Conservation (phyloP, 2,329 filamentous ascomycete species). For the Penicillium sp. region DNA sequence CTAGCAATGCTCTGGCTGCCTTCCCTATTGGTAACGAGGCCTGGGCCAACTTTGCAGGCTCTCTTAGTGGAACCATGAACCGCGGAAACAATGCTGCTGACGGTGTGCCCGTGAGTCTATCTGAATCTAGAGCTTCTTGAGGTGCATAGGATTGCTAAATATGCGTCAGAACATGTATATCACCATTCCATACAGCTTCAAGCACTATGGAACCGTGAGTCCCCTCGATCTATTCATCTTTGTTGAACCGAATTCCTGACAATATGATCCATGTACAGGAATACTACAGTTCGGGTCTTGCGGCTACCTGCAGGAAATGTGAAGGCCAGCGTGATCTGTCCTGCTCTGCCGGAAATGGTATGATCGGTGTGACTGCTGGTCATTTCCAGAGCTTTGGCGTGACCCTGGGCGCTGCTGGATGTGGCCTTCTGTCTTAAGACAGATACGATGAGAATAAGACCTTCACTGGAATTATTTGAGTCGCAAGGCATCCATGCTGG, state of each 20-base stretch:
- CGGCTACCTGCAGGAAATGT: constrained; percentile 21
- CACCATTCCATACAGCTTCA: constrained; percentile 24
- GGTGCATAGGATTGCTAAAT: no score
- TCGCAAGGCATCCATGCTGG: not conserved
- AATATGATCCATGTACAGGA: constrained; percentile 19
- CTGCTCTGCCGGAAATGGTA: constrained; percentile 35
- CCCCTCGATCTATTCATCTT: not conserved
- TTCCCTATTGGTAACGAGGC: constrained; percentile 37
- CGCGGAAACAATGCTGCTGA: constrained; percentile 34
- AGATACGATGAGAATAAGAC: no score
- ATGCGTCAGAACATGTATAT: constrained; percentile 35
- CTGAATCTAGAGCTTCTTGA: no score
- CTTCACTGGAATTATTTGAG: no score
- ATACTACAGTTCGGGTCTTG: constrained; percentile 32
- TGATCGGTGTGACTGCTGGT: constrained; percentile 26
- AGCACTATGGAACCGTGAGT: constrained; percentile 34
- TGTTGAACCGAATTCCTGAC: not conserved
- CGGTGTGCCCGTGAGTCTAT: constrained; percentile 31
- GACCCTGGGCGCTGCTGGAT: constrained; percentile 25
- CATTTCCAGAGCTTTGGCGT: constrained; percentile 33
- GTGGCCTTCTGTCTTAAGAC: constrained; percentile 10
- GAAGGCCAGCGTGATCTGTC: constrained; percentile 29
- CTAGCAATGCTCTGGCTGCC: constrained; percentile 36
- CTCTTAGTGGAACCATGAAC: constrained; percentile 29
- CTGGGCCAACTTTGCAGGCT: constrained; percentile 29